These are phyloP conservation scores for Phialocephala sp. DNA, from an alignment of 2,329 filamentous ascomycete genomes.

Conservation along the genomic window DNA sequence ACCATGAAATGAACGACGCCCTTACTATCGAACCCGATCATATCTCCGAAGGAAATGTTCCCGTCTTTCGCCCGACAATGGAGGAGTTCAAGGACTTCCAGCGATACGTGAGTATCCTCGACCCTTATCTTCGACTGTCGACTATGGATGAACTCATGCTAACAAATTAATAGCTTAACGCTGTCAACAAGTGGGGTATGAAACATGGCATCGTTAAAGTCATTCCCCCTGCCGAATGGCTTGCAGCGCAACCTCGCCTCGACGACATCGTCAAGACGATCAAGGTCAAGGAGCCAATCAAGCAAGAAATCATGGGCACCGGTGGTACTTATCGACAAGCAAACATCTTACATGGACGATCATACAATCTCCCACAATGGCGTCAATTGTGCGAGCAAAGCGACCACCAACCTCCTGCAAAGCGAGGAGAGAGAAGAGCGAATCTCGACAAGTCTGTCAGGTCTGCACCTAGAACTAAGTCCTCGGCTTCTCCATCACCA, in stretches of 20 bases:
- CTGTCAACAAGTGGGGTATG: constrained; percentile 96
- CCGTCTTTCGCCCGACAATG: constrained; percentile 95
- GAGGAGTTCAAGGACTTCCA: constrained; percentile 94
- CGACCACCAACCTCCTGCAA: constrained; percentile 92
- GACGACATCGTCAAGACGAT: constrained; percentile 90
- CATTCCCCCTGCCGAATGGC: constrained; percentile 93
- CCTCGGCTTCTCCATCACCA: constrained; percentile 35
- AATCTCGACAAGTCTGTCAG: constrained; percentile 42
- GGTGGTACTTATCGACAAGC: constrained; percentile 96
- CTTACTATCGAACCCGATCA: constrained; percentile 84
- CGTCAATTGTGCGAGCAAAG: constrained; percentile 90
- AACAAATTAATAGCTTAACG: constrained; percentile 60
- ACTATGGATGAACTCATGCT: constrained; percentile 20
- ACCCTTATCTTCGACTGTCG: constrained; percentile 1
- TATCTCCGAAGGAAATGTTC: constrained; percentile 82
- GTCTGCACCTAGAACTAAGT: constrained; percentile 1
- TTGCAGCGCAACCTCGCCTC: constrained; percentile 75
- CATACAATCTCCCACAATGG: constrained; percentile 98
- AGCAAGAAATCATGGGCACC: constrained; percentile 95
- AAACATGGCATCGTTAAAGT: constrained; percentile 96
- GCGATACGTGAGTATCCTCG: constrained; percentile 71
- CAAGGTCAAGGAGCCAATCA: constrained; percentile 94
- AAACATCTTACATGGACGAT: constrained; percentile 94
- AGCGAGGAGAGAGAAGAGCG: constrained; percentile 79
- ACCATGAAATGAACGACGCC: constrained; percentile 52